A percentile compares a stretch with the other conserved stretches of the same genome.
These are phyloP conservation scores for Astrothelium subdiscretum DNA, from an alignment of 495 filamentous ascomycete species.

Conservation along the genomic window DNA sequence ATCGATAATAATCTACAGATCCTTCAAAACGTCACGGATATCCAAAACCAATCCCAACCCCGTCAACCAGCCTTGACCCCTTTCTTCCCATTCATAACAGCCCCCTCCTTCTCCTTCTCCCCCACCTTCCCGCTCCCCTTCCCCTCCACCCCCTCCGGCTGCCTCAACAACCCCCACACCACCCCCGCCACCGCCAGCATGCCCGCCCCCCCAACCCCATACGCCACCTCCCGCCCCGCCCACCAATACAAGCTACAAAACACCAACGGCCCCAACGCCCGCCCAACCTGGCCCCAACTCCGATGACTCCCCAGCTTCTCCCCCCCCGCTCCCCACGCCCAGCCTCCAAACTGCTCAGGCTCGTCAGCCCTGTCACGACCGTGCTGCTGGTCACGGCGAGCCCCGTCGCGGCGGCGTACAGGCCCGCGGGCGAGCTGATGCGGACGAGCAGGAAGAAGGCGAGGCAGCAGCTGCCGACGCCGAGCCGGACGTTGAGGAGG, in stretches of 20 bases:
- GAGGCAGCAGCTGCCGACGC: slow-evolving; percentile 61
- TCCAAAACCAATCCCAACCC: too few relatives aligned
- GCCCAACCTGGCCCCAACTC: slow-evolving; percentile 77
- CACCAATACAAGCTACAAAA: slow-evolving; percentile 99
- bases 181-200: slow-evolving; percentile 61
- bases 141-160: slow-evolving; percentile 13
- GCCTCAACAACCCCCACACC: slow-evolving; percentile 56
- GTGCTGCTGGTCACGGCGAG: slow-evolving; percentile 83
- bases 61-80: too few relatives aligned
- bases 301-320: slow-evolving; percentile 74
- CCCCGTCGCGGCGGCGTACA: slow-evolving; percentile 72
- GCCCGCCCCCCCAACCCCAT: slow-evolving; percentile 63
- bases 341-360: slow-evolving; percentile 81
- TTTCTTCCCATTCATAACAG: too few relatives aligned
- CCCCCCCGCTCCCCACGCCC: slow-evolving; percentile 66
- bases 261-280: slow-evolving; percentile 72
- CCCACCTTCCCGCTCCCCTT: too few relatives aligned
- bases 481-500: slow-evolving; percentile 62
- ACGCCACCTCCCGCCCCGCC: slow-evolving; percentile 81
- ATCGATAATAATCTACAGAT: too few relatives aligned
- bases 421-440: slow-evolving; percentile 47
- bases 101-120: too few relatives aligned
- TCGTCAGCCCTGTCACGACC: slow-evolving; percentile 88
- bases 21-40: too few relatives aligned
- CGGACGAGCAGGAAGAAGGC: slow-evolving; percentile 74